Percentiles rank a stretch among this genome's conserved stretches.
These are phyloP conservation scores for Ciborinia camelliae DNA, from an alignment of 2,329 filamentous ascomycete species.

Conservation along the genomic window DNA sequence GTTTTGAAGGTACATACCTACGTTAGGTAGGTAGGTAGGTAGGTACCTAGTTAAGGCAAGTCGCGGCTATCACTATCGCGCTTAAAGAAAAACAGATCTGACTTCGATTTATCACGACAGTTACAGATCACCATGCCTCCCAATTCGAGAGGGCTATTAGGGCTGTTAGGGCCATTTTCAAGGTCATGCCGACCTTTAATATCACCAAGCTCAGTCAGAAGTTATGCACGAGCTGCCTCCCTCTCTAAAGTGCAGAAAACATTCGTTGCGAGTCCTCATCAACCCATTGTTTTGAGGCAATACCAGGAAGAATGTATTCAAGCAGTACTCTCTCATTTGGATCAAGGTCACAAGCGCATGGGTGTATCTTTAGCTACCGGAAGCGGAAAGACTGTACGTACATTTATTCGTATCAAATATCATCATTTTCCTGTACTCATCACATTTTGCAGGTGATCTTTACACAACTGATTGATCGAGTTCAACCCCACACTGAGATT, in stretches of 20 bases:
- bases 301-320: slow-evolving; percentile 93
- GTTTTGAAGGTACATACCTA: too few relatives aligned
- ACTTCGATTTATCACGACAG: neutral
- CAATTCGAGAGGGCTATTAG: slow-evolving; percentile 30
- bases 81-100: neutral
- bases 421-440: neutral
- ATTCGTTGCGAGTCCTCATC: slow-evolving; percentile 12
- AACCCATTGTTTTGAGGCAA: slow-evolving; percentile 61
- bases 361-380: slow-evolving; percentile 86
- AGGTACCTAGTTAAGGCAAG: too few relatives aligned
- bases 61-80: slow-evolving; percentile 12
- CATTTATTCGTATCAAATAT: neutral
- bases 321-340: slow-evolving; percentile 67
- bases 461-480: slow-evolving; percentile 83
- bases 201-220: neutral
- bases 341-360: slow-evolving; percentile 70
- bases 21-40: too few relatives aligned
- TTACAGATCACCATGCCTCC: slow-evolving; percentile 31
- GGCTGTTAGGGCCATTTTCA: slow-evolving; percentile 9
- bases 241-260: slow-evolving; percentile 3
- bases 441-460: slow-evolving; percentile 70
- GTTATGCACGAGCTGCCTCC: slow-evolving; percentile 24
- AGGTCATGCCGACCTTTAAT: neutral
- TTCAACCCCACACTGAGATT: slow-evolving; percentile 52
- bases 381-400: slow-evolving; percentile 75